Conservation (phyloP, 2,329 filamentous ascomycete species). For the Scytalidium lignicola region DNA sequence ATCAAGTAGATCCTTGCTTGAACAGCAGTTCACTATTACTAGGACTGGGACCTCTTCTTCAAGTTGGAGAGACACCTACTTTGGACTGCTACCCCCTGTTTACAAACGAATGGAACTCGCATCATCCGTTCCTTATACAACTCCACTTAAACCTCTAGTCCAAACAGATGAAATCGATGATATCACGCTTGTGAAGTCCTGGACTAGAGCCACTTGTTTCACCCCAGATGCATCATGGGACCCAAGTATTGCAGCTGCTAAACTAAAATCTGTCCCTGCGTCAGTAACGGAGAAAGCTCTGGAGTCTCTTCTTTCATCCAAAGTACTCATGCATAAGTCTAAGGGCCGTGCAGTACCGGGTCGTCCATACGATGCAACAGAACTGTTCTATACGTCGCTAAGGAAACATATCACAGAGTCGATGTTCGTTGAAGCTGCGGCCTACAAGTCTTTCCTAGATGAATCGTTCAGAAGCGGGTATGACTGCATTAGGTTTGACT, state of each 20-base stretch:
- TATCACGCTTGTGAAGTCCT: conserved; percentile 47
- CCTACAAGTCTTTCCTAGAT: conserved; percentile 58
- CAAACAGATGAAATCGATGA: conserved; percentile 22
- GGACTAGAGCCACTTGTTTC: conserved; percentile 54
- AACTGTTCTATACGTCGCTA: conserved; percentile 51
- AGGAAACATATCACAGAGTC: conserved; percentile 48
- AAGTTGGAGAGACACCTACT: conserved; percentile 55
- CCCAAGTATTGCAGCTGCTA: conserved; percentile 42
- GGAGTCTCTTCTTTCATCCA: conserved; percentile 15
- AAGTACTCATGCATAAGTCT: conserved; percentile 50
- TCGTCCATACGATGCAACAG: conserved; percentile 56
- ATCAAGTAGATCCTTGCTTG: neutral
- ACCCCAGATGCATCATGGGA: conserved; percentile 46
- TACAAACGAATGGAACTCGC: conserved; percentile 22
- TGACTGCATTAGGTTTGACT: conserved; percentile 40
- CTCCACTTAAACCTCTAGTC: conserved; percentile 19
- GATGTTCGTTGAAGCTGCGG: conserved; percentile 53
- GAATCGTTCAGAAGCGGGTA: conserved; percentile 36
- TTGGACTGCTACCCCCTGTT: conserved; percentile 44
- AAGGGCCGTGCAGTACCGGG: conserved; percentile 54
- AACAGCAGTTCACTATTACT: neutral
- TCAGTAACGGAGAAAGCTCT: conserved; percentile 15
- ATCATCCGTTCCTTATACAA: conserved; percentile 42
- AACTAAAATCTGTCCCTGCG: conserved; percentile 30
- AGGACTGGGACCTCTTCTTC: neutral